A percentile compares a stretch with the other conserved stretches of the same genome.
Conservation (phyloP, 345 rosid species). For the Aegle marmelos region DNA sequence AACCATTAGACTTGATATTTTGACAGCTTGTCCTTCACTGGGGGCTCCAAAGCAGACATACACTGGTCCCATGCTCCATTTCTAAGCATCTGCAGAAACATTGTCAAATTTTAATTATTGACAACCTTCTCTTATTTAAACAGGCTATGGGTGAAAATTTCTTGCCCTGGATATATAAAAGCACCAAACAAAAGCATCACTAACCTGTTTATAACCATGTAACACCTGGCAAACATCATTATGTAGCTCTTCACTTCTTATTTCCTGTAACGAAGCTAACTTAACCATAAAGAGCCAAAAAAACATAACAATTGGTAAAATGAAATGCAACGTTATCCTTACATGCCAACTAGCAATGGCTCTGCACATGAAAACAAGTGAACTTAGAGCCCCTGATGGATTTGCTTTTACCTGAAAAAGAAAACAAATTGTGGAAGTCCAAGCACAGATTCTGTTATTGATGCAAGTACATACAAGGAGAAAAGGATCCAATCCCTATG, state of each 20-base stretch:
- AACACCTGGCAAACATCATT: slow-evolving; percentile 88
- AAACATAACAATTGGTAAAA: neutral
- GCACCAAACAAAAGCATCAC: slow-evolving; percentile 3
- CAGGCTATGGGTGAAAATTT: neutral
- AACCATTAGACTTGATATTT: slow-evolving; percentile 64
- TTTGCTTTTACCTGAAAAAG: slow-evolving; percentile 71
- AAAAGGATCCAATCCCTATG: neutral
- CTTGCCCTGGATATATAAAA: neutral
- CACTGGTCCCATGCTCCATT: slow-evolving; percentile 88
- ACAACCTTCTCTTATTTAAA: neutral
- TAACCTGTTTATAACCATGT: slow-evolving; percentile 89
- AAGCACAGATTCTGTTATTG: slow-evolving; percentile 1
- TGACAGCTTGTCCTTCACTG: slow-evolving; percentile 76
- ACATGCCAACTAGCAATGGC: slow-evolving; percentile 99
- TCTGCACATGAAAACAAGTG: slow-evolving; percentile 81
- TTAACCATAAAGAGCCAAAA: neutral
- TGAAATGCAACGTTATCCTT: slow-evolving; percentile 29
- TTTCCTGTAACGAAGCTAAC: slow-evolving; percentile 48
- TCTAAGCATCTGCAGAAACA: slow-evolving; percentile 66
- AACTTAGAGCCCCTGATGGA: slow-evolving; percentile 88
- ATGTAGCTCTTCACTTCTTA: slow-evolving; percentile 76
- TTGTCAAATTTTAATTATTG: neutral
- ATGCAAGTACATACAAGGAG: neutral
- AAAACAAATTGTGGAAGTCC: slow-evolving; percentile 2
- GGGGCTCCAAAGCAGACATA: slow-evolving; percentile 80